Evolutionary conservation across 495 filamentous ascomycete genomes (phyloP), one percentile per base, ranked within the genome.

Genomic region (Aspergillus sclerotiicarbonarius): DNA sequence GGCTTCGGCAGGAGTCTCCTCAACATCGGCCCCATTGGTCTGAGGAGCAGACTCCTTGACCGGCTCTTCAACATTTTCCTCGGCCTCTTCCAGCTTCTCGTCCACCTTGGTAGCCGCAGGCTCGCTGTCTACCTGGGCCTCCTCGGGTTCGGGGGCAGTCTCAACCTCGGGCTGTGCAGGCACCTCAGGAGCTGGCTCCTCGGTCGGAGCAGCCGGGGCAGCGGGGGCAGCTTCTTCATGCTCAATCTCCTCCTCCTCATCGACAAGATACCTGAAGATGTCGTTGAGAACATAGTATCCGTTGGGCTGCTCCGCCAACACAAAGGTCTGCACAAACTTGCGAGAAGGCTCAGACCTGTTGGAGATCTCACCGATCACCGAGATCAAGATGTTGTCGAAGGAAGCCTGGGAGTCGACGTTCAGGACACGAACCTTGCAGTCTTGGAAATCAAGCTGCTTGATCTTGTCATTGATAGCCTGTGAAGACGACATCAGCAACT

Each of bases 271-370:
- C 45, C 94, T 82, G 76, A 98, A 91, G 70, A 98, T 96, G 60
- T 98, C 94, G 69, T 98, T 98, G 58, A 98, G 83, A 4, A 98
- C 94, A 63, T 96, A 98, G 77, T 98, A 98, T 51, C 94, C 94
- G 45, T 93, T 96, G 29, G 90, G 90, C 76, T 98, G 94, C 71
- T 93, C 85, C 9, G 94, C 95, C 53, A 98, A 86, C 51, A 98
- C 91, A 63, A 98, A 98, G n/a, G 94, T 97, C 80, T 98, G 94
- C 12, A 90, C 85, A 64, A 98, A 98, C 72, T 96, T 96, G 79
- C 89, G 91, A 59, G 91, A 90, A 19, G 91, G 90, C 57, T 85
- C 84, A 18, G 83, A 85, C 72, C 94, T 95, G 80, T 94, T 97
- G 61, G 92, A 96, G 68, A 95, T 96, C 74, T 98, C 92, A 60